A percentile compares a stretch with the other conserved stretches of the same genome.
These are phyloP conservation scores for Dorcoceras hygrometricum DNA, from an alignment of 257 asterid genomes.

Conservation along the genomic window DNA sequence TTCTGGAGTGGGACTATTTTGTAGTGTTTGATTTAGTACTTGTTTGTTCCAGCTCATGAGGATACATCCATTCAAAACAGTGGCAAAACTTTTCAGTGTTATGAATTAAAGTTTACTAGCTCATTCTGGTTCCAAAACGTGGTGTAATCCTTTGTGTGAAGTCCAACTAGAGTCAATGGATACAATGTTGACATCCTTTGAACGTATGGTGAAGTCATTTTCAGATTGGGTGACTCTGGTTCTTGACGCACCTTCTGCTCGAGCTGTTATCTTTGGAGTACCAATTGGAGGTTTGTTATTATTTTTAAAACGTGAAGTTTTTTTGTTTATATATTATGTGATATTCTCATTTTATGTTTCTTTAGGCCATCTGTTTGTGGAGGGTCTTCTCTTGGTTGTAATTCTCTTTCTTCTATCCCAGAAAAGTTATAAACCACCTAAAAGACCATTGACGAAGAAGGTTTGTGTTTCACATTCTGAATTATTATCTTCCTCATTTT, in stretches of 20 bases:
- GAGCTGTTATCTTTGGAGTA: conserved; percentile 88
- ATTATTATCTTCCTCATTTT: conserved; percentile 7
- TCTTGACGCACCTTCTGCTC: conserved; percentile 68
- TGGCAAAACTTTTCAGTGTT: conserved; percentile 15
- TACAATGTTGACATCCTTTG: conserved; percentile 36
- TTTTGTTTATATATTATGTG: background rate
- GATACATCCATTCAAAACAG: conserved; percentile 1
- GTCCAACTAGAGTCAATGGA: conserved; percentile 38
- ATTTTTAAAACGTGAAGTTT: conserved; percentile 18
- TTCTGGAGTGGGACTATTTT: conserved; percentile 2
- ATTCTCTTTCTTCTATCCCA: conserved; percentile 79
- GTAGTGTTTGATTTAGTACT: conserved; percentile 6
- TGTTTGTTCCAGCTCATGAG: conserved; percentile 25
- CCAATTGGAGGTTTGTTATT: conserved; percentile 67
- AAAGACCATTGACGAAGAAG: conserved; percentile 88
- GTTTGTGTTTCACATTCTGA: conserved; percentile 32
- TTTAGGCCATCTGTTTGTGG: conserved; percentile 92
- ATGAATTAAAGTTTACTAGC: conserved; percentile 23
- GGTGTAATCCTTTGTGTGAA: conserved; percentile 19
- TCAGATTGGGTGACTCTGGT: conserved; percentile 67
- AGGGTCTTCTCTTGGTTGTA: conserved; percentile 85
- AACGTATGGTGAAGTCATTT: conserved; percentile 49
- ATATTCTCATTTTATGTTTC: conserved; percentile 19
- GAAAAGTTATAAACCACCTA: conserved; percentile 95
- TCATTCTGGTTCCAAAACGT: conserved; percentile 6